Base-by-base conservation (phyloP, 106 monocot genomes). In the Vanilla planifolia region DNA sequence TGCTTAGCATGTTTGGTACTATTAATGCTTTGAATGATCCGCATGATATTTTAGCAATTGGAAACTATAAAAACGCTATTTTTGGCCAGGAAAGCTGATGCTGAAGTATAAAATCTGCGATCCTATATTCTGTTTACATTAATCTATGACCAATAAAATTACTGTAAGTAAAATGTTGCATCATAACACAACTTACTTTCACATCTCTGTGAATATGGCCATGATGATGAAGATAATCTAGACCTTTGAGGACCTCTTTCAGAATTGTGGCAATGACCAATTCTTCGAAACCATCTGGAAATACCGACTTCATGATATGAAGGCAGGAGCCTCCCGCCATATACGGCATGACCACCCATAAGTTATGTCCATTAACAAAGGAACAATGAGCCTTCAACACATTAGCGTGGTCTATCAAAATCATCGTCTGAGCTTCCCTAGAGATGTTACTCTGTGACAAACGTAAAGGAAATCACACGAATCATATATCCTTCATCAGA, bases 161-260 rank as follows among this genome's bases (percentile, higher is more conserved):
- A n/a, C n/a, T n/a, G n/a, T n/a, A n/a, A n/a, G n/a, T n/a, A n/a
- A n/a, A n/a, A n/a, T n/a, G n/a, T n/a, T n/a, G 10, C 42, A 40
- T 5, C 56, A 48, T 9, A n/a, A n/a, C 15, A 60, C 6, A 22
- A 32, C 28, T 60, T 68, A 88, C 98, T 86, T 98, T 98, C 4
- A 98, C 82, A 80, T 98, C 98, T 7, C 98, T 76, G 65, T 98
- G 98, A 55, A 98, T 98, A 50, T 88, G 88, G 4, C 98, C 98
- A 53, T 85, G 84, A 39, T 66, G 79, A 66, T 98, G 98, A 57
- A 98, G 88, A 73, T 98, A 98, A 29, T 75, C 88, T 26, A 98
- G 68, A 0, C 76, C 91, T 77, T 80, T 92, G 15, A 98, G 61
- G 32, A 75, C 85, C 61, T 92, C 98, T 36, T 77, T 77, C 41